Evolutionary conservation across 2,329 filamentous ascomycete genomes (phyloP), one percentile per base, ranked within the genome.

Genomic region (Xylariaceae sp.): DNA sequence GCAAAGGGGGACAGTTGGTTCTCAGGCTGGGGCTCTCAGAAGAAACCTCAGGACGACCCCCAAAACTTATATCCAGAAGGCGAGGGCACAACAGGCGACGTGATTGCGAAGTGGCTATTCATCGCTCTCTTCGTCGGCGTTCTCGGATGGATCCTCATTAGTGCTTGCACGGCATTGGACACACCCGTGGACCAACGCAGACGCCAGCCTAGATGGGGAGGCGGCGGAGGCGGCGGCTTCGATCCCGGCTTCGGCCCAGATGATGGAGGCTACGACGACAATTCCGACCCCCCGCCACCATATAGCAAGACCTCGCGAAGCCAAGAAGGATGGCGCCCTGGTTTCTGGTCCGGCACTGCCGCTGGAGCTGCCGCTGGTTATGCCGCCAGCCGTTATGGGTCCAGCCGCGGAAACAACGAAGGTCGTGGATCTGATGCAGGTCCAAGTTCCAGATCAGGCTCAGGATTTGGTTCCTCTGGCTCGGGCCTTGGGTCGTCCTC

Each of bases 271-370:
- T 62, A 64, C 1, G 63, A 64, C 9, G 66, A 57, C 36, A 60
- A 62, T 42, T 64, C 71, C 48, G 73, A 81, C 42, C 74, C 79
- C 19, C 79, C 80, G 30, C 80, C 80, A 36, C 80, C 80, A 6
- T 76, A 80, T 71, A 70, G 66, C 1, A 76, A 77, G 11, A 64
- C 64, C 30, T 51, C 58, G n/a, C 55, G 52, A 41, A 48, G 41
- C 44, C 64, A 69, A 51, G 67, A 79, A 53, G 74, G 75, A 1
- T 90, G 86, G 85, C 75, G 77, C 44, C 86, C 87, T 5, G 87
- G 87, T 1, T 90, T 90, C 68, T 90, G 86, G 86, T 79, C 74
- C 15, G 87, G 86, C 17, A 69, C 81, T n/a, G 76, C 80, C 0
- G 78, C 79, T 14, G 88, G 87, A 40, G 85, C 83, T 5, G 86